Evolutionary conservation across 352 stramenopile genomes (phyloP).

Genomic region (Thalassiosira exigua): DNA sequence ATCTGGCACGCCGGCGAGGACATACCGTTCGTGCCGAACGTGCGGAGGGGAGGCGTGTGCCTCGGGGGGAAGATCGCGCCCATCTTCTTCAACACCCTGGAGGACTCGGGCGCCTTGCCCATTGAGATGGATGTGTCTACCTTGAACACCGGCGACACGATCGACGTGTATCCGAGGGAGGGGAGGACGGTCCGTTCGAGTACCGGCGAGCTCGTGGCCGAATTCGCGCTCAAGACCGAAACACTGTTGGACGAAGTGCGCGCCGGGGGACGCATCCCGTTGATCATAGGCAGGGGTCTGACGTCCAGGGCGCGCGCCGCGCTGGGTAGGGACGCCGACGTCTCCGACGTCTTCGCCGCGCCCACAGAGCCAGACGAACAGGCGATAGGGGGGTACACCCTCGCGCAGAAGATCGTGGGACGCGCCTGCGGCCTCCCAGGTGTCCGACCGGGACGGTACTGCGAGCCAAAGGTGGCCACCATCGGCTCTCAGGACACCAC

Average conservation of each 20-base stretch:
- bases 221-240: slow-evolving; percentile 86
- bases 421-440: slow-evolving; percentile 85
- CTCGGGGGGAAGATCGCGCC: slow-evolving; percentile 88
- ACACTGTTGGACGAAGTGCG: slow-evolving; percentile 88
- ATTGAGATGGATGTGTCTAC: slow-evolving; percentile 87
- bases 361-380: slow-evolving; percentile 62
- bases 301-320: slow-evolving; percentile 84
- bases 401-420: slow-evolving; percentile 90
- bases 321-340: slow-evolving; percentile 71
- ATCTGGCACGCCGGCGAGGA: slow-evolving; percentile 88
- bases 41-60: slow-evolving; percentile 82
- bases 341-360: slow-evolving; percentile 83
- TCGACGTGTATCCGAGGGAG: slow-evolving; percentile 87
- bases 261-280: slow-evolving; percentile 86
- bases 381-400: slow-evolving; percentile 79
- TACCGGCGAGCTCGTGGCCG: slow-evolving; percentile 79
- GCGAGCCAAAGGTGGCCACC: slow-evolving; percentile 88
- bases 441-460: slow-evolving; percentile 84
- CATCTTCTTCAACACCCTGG: slow-evolving; percentile 91
- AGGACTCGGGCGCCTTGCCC: slow-evolving; percentile 87
- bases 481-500: slow-evolving; percentile 89
- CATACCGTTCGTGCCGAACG: slow-evolving; percentile 87
- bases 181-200: slow-evolving; percentile 76
- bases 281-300: slow-evolving; percentile 87
- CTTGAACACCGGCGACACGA: slow-evolving; percentile 87